Evolutionary conservation across 2,329 filamentous ascomycete genomes (phyloP), one percentile per base, ranked within the genome.

Genomic region (Epichloe gansuensis): DNA sequence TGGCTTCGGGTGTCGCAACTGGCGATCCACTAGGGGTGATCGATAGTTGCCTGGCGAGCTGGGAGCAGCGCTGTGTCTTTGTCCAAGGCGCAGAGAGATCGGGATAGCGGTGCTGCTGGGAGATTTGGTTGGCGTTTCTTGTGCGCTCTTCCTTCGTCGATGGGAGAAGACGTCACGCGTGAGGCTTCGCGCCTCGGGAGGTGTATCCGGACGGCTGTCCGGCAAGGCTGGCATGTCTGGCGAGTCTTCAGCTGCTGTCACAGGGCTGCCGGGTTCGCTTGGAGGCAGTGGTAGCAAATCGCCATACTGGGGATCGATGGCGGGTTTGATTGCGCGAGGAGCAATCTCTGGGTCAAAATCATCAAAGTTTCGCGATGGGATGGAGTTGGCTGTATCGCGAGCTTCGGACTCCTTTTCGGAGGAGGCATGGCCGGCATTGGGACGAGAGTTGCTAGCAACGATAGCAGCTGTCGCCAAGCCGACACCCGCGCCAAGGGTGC

Each of bases 401-500:
- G 52, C 57, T 53, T 62, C 56, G 55, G 63, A 60, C 63, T 70
- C 67, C 66, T 69, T 65, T 58, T 72, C 67, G 51, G 60, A 61
- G 68, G 66, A 61, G 68, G 66, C 62, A 60, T 74, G 72, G 66
- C 68, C 67, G 72, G 74, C 74, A 64, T 75, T 70, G 53, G 69
- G 65, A 61, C 66, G 69, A 65, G 67, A 63, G 60, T 64, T 62
- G 61, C 67, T 63, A 61, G 68, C 65, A 61, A 67, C 63, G 58
- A 69, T 58, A 54, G 67, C 69, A 62, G 67, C 68, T 68, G 74
- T 73, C 71, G 72, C 74, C 68, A 77, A 65, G 77, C 81, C 81
- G 80, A 72, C 81, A 83, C 80, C 80, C 74, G 76, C 78, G 80
- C 80, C 80, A 80, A 77, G 73, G 76, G 75, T 83, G 76, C 72